A percentile compares a stretch with the other conserved stretches of the same genome.
These are phyloP conservation scores for Colletotrichum sp. DNA, from an alignment of 2,329 filamentous ascomycete species.

Conservation along the genomic window DNA sequence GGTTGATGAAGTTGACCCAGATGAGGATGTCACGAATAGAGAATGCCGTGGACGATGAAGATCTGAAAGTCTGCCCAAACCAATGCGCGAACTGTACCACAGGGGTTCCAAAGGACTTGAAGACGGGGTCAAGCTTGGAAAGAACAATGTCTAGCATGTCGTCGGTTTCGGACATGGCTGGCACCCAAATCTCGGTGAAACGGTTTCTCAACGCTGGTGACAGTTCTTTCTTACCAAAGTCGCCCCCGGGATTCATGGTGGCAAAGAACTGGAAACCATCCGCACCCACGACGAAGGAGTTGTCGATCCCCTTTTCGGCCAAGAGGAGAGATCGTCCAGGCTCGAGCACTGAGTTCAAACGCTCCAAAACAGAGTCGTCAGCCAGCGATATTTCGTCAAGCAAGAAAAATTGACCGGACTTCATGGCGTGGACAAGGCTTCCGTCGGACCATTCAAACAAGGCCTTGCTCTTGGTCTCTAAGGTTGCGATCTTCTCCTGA, in stretches of 20 bases:
- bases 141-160: slow-evolving; percentile 89
- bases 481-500: slow-evolving; percentile 49
- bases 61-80: slow-evolving; percentile 86
- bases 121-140: slow-evolving; percentile 69
- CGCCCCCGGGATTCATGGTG: slow-evolving; percentile 98
- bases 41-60: slow-evolving; percentile 75
- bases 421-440: slow-evolving; percentile 93
- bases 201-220: slow-evolving; percentile 94
- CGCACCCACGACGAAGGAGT: slow-evolving; percentile 78
- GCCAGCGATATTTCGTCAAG: slow-evolving; percentile 98
- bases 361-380: slow-evolving; percentile 95
- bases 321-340: slow-evolving; percentile 84
- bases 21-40: slow-evolving; percentile 92
- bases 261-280: slow-evolving; percentile 94
- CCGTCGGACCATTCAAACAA: slow-evolving; percentile 98
- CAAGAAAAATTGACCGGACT: slow-evolving; percentile 85
- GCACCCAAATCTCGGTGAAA: slow-evolving; percentile 99
- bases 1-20: slow-evolving; percentile 94
- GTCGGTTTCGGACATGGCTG: slow-evolving; percentile 80
- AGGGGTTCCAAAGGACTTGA: slow-evolving; percentile 63
- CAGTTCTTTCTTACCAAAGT: slow-evolving; percentile 97
- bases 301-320: slow-evolving; percentile 88
- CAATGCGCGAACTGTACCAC: slow-evolving; percentile 91
- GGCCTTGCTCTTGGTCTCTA: slow-evolving; percentile 73
- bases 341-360: slow-evolving; percentile 95